Evolutionary conservation across 1,139 yeast genomes (phyloP).

Genomic region (Hyphopichia buzzinii): DNA sequence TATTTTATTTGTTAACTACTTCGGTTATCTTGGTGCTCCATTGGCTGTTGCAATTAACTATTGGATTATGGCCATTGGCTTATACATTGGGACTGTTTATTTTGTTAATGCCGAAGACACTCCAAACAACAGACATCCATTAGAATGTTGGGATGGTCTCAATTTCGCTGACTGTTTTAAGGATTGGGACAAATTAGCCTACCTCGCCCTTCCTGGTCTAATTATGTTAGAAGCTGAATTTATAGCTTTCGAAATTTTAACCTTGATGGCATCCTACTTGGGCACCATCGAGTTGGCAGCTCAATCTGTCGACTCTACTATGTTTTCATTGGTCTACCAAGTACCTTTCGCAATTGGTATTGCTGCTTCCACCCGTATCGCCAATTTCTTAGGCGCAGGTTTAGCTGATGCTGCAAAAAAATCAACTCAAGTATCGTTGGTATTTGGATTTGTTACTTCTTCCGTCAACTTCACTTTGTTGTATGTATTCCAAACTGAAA

Average conservation of each 20-base stretch:
- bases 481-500: conserved; percentile 33
- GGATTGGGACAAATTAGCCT: conserved; percentile 48
- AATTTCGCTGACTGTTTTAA: conserved; percentile 31
- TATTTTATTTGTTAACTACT: conserved; percentile 37
- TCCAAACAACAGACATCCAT: conserved; percentile 38
- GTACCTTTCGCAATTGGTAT: conserved; percentile 62
- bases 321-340: conserved; percentile 51
- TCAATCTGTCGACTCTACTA: conserved; percentile 55
- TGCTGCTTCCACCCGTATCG: conserved; percentile 59
- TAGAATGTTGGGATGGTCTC: conserved; percentile 43
- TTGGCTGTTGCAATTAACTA: conserved; percentile 56
- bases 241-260: conserved; percentile 55
- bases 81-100: conserved; percentile 38
- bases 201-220: conserved; percentile 54
- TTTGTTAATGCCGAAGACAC: conserved; percentile 39
- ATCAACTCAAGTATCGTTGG: conserved; percentile 45
- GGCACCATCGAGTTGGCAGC: conserved; percentile 58
- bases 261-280: conserved; percentile 52
- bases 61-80: conserved; percentile 54
- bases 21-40: conserved; percentile 57
- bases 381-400: conserved; percentile 58
- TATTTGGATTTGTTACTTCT: conserved; percentile 44
- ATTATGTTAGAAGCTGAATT: conserved; percentile 62
- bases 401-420: conserved; percentile 44
- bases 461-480: conserved; percentile 39